phyloP scores from a whole-genome alignment of 345 rosid species.

The Rhodomyrtus tomentosa region DNA sequence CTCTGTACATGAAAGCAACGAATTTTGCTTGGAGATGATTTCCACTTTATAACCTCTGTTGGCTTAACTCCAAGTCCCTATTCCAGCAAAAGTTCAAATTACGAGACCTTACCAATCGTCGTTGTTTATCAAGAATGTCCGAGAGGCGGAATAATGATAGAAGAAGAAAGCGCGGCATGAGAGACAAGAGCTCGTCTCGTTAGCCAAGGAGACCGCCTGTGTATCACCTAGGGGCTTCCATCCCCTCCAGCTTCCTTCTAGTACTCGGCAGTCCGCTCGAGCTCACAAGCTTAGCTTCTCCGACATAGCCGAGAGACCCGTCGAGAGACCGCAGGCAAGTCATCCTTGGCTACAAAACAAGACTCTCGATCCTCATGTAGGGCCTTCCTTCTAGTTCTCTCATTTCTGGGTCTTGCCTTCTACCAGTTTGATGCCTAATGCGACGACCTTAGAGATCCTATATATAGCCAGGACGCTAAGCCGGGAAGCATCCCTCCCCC shows the following conservation, averaged over 20 bases:
- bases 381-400: constrained; percentile 5
- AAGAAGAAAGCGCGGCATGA: constrained; percentile 25
- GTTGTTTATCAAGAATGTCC: neutral
- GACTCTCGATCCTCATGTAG: constrained; percentile 21
- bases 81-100: neutral
- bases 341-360: constrained; percentile 44
- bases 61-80: neutral
- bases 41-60: neutral
- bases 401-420: neutral
- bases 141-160: neutral
- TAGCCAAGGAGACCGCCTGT: constrained; percentile 45
- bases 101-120: neutral
- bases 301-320: neutral
- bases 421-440: neutral
- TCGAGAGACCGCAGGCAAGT: constrained; percentile 22
- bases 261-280: neutral
- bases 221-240: neutral
- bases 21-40: neutral
- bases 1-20: neutral
- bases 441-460: neutral
- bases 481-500: neutral
- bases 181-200: constrained; percentile 21
- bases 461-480: neutral
- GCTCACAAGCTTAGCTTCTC: neutral
- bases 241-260: neutral